Base-by-base conservation (phyloP, 2,329 filamentous ascomycete species). In the Aspergillus novofumigatus region DNA sequence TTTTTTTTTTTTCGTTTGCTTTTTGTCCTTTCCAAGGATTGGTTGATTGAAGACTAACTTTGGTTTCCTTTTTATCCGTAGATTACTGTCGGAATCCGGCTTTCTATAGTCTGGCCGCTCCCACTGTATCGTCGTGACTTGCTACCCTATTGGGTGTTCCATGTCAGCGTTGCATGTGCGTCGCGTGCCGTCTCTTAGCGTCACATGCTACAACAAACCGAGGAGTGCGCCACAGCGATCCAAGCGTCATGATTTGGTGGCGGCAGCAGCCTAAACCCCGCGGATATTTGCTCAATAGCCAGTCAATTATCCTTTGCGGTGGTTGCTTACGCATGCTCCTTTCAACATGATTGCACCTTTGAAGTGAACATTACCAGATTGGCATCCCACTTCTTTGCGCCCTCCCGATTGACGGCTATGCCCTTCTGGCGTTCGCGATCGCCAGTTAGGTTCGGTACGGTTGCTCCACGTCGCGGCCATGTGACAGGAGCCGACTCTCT, bases 61-160 rank as follows among this genome's bases (percentile, higher is more conserved):
- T 60, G 62, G 62, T 59, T 65, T 58, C 67, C 64, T 56, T 63
- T 56, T 59, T 61, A 59, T 60, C 54, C 58, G 73, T 77, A 77
- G 75, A 74, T 71, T 79, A 53, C 69, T 79, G 45, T 78, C 76
- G 56, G 77, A 79, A 67, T 79, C 77, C 51, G 77, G 77, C 59
- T 79, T 79, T 67, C 66, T 79, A 65, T 79, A 76, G 67, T 62
- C 56, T 59, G 62, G 48, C 54, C 55, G 45, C 49, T 41, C 49
- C 29, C 29, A 21, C 32, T 50, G 58, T 44, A 49, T 48, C 52
- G 52, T 49, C 49, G 57, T 52, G 51, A 52, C 42, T 42, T 52
- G 52, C 51, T 50, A 45, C 38, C 54, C 51, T 49, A 53, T 53
- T 49, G 57, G 52, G 38, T 52, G 53, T 52, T 60, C 56, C 56